Percentiles rank a stretch among this genome's conserved stretches.
phyloP scores from a whole-genome alignment of 805 yeast species.

The Candida easanensis region DNA sequence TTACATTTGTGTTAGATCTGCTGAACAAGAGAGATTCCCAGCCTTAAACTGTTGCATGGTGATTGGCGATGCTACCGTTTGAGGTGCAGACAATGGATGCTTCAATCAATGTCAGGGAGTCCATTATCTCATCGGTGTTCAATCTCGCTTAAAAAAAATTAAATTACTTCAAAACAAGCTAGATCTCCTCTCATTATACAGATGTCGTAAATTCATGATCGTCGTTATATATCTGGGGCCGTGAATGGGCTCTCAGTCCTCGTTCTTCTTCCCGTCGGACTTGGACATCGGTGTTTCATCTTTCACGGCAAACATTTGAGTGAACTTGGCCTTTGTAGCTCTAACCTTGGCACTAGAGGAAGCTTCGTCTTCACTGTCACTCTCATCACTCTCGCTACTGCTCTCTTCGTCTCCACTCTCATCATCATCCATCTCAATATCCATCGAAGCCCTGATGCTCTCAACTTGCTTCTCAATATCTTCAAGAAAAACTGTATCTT shows the following conservation, averaged over 20 bases:
- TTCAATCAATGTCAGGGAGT: no score
- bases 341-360: neutral
- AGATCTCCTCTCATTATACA: no score
- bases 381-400: slow-evolving; percentile 7
- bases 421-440: slow-evolving; percentile 2
- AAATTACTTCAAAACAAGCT: no score
- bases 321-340: neutral
- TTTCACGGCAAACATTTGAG: neutral
- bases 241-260: neutral
- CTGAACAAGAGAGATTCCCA: no score
- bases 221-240: neutral
- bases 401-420: slow-evolving; percentile 1
- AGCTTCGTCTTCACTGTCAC: slow-evolving; percentile 3
- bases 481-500: slow-evolving; percentile 36
- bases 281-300: slow-evolving; percentile 1
- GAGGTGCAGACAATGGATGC: no score
- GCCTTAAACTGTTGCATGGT: no score
- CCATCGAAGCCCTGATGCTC: slow-evolving; percentile 28
- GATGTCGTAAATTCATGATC: neutral
- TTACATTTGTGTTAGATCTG: no score
- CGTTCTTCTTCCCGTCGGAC: slow-evolving; percentile 1
- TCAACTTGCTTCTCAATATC: slow-evolving; percentile 37
- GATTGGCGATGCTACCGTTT: no score
- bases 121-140: no score
- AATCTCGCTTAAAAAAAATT: no score